Evolutionary conservation across 2,329 filamentous ascomycete species (phyloP), one percentile per base, ranked within the genome.

Genomic region (Didymella glomerata): DNA sequence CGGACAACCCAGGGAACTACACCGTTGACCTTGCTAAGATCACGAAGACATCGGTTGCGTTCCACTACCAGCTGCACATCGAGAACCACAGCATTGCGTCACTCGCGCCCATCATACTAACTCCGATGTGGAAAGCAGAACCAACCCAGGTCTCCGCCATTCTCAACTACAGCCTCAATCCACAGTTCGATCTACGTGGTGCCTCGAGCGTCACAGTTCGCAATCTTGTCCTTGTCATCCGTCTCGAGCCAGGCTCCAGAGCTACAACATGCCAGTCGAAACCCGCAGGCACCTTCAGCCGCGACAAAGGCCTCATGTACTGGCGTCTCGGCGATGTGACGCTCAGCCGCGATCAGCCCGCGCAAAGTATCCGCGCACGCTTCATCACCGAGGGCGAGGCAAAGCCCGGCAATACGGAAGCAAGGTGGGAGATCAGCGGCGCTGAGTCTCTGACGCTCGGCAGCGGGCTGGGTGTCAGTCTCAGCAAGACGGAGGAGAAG

Each of bases 1-100:
- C 83, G 1, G 86, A 89, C 10, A 88, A 85, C 57, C 85, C 90
- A 3, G 93, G 96, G 58, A 89, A 94, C 72, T 99, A 96, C 78
- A 86, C 82, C 0, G 81, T 99, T 30, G 86, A 93, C 62, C 79
- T 95, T 7, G 83, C 87, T 14, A 87, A 89, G 72, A 85, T 97
- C 64, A 80, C 83, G 61, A 87, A 89, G 68, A 89, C 91, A 1
- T 85, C 89, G 0, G 88, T 94, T 7, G 94, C 90, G 8, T 98
- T 99, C 81, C 96, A 95, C 60, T 99, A 98, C 77, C 91, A 93
- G 70, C 83, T 97, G 11, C 91, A 95, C 66, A 78, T 91, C 28
- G 88, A 93, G 30, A 60, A 67, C 48, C 73, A 79, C 34, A 83
- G 82, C 57, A 74, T 84, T 14, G 79, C 83, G 10, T 72, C 80